Evolutionary conservation across 495 filamentous ascomycete species (phyloP), one percentile per base, ranked within the genome.

Genomic region (Parachaetomium inaequale): DNA sequence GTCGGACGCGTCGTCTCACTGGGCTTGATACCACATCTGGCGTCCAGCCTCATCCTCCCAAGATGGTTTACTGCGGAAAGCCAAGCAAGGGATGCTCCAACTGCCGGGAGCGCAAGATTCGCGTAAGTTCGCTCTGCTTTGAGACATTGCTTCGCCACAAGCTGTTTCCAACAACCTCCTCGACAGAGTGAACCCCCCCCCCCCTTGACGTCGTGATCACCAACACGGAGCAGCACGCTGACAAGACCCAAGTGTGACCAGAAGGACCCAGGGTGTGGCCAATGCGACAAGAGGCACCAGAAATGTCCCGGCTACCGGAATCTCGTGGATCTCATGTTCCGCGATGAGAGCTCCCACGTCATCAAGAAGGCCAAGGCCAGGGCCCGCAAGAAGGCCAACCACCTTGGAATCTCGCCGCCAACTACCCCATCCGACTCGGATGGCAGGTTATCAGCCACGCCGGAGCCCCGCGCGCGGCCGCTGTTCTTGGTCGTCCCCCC

Each of bases 21-120:
- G 49, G 58, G 34, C 14, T 51, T 53, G 23, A 55, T 50, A 38
- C 58, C 59, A 7, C 31, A 17, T 62, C 40, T 15, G 56, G 56
- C 59, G 4, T n/a, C 51, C 32, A 36, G 40, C 43, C 43, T 14
- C 50, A 29, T 29, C 36, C 7, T 54, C 26, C 31, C 55, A 77
- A 66, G 53, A 90, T 89, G 86, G 87, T 89, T n/a, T 88, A 89
- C 70, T 82, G 82, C 68, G 87, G 88, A 32, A 89, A 87, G 65
- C 86, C 86, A 65, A 88, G 85, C 63, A 85, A 85, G 66, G 85
- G 85, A 45, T 89, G 87, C 70, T 82, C 82, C 57, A 85, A 80
- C 60, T 90, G 87, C 71, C 81, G 87, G 61, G 70, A 78, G 62
- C 71, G 73, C 61, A 81, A 81, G 65, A 78, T 77, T 63, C 68